Percentiles rank a stretch among this genome's conserved stretches.
Evolutionary conservation across 306 rosid genomes (phyloP).

Genomic region (Geum urbanum): DNA sequence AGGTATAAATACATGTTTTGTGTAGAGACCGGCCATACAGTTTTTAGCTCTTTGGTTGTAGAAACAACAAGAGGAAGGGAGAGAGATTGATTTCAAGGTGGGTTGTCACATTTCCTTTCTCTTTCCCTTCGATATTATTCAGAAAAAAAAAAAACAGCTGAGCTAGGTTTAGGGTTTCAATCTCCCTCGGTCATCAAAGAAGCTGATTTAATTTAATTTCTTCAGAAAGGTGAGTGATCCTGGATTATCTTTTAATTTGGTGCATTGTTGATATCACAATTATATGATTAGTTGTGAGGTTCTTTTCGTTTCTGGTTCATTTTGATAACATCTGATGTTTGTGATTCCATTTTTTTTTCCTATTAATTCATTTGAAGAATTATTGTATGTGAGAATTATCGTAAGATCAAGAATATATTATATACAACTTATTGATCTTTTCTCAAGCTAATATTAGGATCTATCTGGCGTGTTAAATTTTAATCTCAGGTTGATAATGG

Average conservation of each 20-base stretch:
- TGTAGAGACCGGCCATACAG: not conserved
- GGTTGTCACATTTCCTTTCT: not conserved
- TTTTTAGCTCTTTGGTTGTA: not conserved
- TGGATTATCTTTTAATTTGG: not conserved
- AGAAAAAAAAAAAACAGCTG: not conserved
- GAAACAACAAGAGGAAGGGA: not conserved
- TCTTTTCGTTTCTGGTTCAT: no score
- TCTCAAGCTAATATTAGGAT: no score
- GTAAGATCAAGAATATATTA: no score
- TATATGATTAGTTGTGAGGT: no score
- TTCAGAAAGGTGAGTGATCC: not conserved
- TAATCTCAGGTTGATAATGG: not conserved
- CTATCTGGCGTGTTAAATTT: not conserved
- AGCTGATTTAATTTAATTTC: not conserved
- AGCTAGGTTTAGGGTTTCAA: not conserved
- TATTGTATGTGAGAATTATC: not conserved
- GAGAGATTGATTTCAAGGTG: not conserved
- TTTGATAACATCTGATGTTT: no score
- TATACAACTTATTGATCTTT: no score
- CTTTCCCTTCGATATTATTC: not conserved
- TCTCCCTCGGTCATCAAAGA: not conserved
- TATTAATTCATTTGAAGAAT: not conserved
- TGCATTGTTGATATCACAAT: not conserved
- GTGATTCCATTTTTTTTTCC: not conserved
- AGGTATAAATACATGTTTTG: not conserved